A percentile compares a stretch with the other conserved stretches of the same genome.
Conservation (phyloP, 2,329 filamentous ascomycete genomes). For the Cladosporium sphaerospermum region DNA sequence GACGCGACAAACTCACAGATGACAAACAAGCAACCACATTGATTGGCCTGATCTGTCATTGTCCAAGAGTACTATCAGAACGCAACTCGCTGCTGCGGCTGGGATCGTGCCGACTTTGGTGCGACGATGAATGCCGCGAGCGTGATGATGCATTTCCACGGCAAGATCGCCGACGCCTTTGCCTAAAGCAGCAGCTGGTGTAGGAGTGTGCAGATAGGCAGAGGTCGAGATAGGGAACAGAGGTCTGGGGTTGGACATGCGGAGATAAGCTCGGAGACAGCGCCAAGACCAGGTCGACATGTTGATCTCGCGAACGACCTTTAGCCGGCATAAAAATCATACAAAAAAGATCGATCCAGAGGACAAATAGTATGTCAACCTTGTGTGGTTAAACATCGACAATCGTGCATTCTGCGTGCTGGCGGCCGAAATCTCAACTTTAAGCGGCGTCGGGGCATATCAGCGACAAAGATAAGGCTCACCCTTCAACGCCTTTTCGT, state of each 20-base stretch:
- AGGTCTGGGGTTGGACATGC: background rate
- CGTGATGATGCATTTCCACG: background rate
- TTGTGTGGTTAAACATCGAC: background rate
- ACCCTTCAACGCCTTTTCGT: background rate
- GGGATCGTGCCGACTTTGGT: background rate
- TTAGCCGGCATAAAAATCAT: background rate
- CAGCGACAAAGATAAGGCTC: background rate
- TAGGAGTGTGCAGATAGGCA: slow-evolving; percentile 2
- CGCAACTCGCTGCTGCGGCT: background rate
- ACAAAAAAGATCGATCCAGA: background rate
- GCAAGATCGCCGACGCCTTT: background rate
- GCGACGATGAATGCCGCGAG: slow-evolving; percentile 12
- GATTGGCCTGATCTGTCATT: background rate
- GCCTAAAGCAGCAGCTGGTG: slow-evolving; percentile 3
- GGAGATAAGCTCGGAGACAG: slow-evolving; percentile 3
- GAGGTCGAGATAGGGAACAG: background rate
- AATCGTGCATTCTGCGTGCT: background rate
- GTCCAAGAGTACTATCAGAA: slow-evolving; percentile 2
- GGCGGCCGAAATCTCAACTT: background rate
- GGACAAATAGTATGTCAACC: background rate
- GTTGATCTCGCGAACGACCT: background rate
- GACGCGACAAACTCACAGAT: background rate
- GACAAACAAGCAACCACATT: background rate
- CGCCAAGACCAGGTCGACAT: background rate
- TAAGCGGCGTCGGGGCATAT: no score